Percentiles rank a stretch among this genome's conserved stretches.
Evolutionary conservation across 2,329 filamentous ascomycete genomes (phyloP).

Genomic region (Pyrenochaeta sp.): DNA sequence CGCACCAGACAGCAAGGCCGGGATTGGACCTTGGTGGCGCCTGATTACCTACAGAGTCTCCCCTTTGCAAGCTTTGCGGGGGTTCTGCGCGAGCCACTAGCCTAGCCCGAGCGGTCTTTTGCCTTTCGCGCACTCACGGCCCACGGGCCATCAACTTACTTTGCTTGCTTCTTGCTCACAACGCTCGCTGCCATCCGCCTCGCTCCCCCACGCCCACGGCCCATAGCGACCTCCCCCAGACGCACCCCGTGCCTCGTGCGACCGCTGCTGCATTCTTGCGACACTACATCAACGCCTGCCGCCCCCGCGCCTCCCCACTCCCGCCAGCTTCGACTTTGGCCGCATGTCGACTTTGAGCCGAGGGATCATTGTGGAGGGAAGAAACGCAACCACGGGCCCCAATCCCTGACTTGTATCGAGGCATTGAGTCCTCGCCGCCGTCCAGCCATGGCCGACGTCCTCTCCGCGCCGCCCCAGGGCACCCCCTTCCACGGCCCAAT

Average conservation of each 20-base stretch:
- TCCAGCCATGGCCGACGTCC: conserved; percentile 51
- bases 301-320: conserved; percentile 11
- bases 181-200: neutral
- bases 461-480: conserved; percentile 27
- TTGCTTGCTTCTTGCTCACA: conserved; percentile 9
- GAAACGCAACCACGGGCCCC: conserved; percentile 21
- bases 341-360: conserved; percentile 43
- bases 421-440: conserved; percentile 24
- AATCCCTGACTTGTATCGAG: conserved; percentile 26
- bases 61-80: conserved; percentile 4
- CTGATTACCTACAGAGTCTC: neutral
- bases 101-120: no score
- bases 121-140: conserved; percentile 2
- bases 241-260: conserved; percentile 8
- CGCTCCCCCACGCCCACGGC: neutral
- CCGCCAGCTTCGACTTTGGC: conserved; percentile 18
- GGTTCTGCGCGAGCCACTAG: neutral
- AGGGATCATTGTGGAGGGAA: conserved; percentile 33
- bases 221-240: neutral
- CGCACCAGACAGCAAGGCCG: no score
- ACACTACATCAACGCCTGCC: conserved; percentile 18
- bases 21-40: no score
- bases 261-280: conserved; percentile 17
- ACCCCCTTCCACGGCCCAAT: conserved; percentile 47
- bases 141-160: no score